Evolutionary conservation across 2,329 filamentous ascomycete species (phyloP).

Genomic region (Exophiala lecanii-corni): DNA sequence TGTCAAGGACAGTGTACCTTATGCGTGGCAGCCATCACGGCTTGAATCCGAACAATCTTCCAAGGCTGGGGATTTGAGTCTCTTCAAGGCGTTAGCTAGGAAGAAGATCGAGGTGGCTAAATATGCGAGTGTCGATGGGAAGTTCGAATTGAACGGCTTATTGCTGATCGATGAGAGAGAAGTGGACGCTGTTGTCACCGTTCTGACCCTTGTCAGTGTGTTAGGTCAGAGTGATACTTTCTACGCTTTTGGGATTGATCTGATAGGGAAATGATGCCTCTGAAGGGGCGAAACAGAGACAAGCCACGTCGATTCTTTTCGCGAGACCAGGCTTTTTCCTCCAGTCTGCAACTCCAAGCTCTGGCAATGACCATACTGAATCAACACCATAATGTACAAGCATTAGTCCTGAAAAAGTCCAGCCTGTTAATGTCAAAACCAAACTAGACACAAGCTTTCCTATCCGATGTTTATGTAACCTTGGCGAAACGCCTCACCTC

Average conservation of each 20-base stretch:
- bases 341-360: no score
- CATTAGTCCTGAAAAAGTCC: no score
- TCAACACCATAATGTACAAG: no score
- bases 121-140: background rate
- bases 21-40: background rate
- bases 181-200: background rate
- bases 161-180: slow-evolving; percentile 1
- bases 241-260: background rate
- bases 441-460: no score
- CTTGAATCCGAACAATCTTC: background rate
- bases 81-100: background rate
- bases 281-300: no score
- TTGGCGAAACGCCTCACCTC: no score
- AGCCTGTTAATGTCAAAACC: no score
- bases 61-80: background rate
- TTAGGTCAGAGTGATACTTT: slow-evolving; percentile 3
- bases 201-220: background rate
- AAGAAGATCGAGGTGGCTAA: slow-evolving; percentile 2
- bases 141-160: background rate
- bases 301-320: no score
- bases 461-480: no score
- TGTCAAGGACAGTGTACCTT: background rate
- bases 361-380: no score
- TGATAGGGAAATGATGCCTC: no score
- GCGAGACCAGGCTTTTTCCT: no score